These are phyloP conservation scores for Hagleromyces aurorensis DNA, from an alignment of 805 yeast genomes.

Conservation along the genomic window DNA sequence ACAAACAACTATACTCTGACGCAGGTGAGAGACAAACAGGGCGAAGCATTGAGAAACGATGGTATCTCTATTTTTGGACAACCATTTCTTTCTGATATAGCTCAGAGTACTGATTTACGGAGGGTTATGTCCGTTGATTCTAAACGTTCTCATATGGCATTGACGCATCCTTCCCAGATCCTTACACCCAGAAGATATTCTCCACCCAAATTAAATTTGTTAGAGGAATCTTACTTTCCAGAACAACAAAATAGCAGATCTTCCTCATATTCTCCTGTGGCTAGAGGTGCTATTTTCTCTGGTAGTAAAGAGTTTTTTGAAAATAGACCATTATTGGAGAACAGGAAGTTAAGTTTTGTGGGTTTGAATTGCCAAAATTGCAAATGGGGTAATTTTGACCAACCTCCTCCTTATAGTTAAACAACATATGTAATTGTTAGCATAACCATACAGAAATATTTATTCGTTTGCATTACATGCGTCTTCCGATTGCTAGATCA, in stretches of 20 bases:
- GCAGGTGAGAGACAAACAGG: slow-evolving; percentile 2
- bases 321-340: slow-evolving; percentile 15
- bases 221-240: slow-evolving; percentile 9
- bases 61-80: too few species aligned
- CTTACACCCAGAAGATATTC: slow-evolving; percentile 3
- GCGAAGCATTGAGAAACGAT: slow-evolving; percentile 1
- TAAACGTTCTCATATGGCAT: slow-evolving; percentile 1
- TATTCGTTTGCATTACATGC: background rate
- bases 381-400: slow-evolving; percentile 27
- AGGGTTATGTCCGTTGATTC: slow-evolving; percentile 1
- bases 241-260: slow-evolving; percentile 15
- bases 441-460: background rate
- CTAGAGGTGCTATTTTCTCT: slow-evolving; percentile 8
- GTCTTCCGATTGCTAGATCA: too few species aligned
- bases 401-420: slow-evolving; percentile 25
- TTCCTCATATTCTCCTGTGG: slow-evolving; percentile 17
- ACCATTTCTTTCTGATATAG: too few species aligned
- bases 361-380: slow-evolving; percentile 14
- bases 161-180: too few species aligned
- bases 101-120: too few species aligned
- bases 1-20: too few species aligned
- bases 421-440: background rate
- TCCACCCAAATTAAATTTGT: slow-evolving; percentile 4
- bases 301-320: slow-evolving; percentile 7
- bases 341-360: slow-evolving; percentile 18